Conservation (phyloP, 2,329 filamentous ascomycete species). For the Camptophora hylomeconis region DNA sequence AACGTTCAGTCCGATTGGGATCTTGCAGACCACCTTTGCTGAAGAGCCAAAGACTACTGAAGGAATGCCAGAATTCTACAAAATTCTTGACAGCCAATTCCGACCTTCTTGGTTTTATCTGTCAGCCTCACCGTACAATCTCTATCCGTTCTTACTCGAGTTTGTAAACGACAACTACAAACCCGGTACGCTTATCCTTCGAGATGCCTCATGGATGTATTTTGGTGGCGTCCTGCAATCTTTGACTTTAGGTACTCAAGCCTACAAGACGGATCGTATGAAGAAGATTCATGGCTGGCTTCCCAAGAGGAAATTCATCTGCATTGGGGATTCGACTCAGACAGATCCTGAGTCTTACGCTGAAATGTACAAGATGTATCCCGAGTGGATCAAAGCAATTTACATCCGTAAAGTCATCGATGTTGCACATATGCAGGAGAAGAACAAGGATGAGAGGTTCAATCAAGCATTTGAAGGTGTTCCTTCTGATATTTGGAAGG, state of each 20-base stretch:
- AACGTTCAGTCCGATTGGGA: constrained; percentile 66
- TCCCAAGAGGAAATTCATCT: constrained; percentile 65
- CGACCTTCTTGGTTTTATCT: constrained; percentile 80
- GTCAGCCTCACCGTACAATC: constrained; percentile 84
- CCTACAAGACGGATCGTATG: constrained; percentile 72
- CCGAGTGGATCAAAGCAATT: constrained; percentile 69
- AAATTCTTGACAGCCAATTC: constrained; percentile 43
- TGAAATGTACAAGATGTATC: constrained; percentile 55
- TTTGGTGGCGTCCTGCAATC: constrained; percentile 65
- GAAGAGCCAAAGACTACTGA: constrained; percentile 56
- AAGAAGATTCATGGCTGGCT: constrained; percentile 66
- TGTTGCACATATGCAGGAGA: constrained; percentile 59
- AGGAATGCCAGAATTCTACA: constrained; percentile 79
- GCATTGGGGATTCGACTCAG: constrained; percentile 84
- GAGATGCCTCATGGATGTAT: constrained; percentile 78
- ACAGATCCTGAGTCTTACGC: constrained; percentile 84
- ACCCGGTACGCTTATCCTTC: constrained; percentile 66
- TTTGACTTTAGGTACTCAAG: constrained; percentile 64
- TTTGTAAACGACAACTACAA: constrained; percentile 64
- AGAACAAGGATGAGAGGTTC: constrained; percentile 64
- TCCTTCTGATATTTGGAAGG: constrained; percentile 59
- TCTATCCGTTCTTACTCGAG: constrained; percentile 70
- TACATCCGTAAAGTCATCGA: constrained; percentile 75
- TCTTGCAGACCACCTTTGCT: constrained; percentile 72
- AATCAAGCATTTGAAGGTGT: constrained; percentile 69